Evolutionary conservation across 2,329 filamentous ascomycete species (phyloP).

Genomic region (Hypoxylon sp.): DNA sequence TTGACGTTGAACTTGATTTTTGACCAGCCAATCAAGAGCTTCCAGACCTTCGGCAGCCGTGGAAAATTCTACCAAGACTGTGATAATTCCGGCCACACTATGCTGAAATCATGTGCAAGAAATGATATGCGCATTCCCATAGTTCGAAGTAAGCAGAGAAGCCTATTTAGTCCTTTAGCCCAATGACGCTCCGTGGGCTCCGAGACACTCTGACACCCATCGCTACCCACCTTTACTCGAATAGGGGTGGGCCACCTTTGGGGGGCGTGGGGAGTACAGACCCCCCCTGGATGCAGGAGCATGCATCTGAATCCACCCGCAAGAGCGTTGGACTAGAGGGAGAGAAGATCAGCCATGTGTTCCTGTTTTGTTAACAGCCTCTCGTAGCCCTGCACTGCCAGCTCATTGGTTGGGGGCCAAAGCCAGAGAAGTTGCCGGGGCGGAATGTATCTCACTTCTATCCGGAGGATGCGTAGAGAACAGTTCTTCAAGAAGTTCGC

Average conservation of each 20-base stretch:
- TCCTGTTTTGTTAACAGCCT: conserved; percentile 53
- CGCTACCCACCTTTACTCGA: conserved; percentile 36
- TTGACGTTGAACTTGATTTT: conserved; percentile 38
- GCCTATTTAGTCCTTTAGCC: conserved; percentile 43
- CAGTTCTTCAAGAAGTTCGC: conserved; percentile 38
- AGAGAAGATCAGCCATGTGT: conserved; percentile 42
- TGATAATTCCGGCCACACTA: conserved; percentile 45
- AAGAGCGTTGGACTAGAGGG: conserved; percentile 38
- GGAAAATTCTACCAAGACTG: conserved; percentile 35
- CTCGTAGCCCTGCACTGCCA: conserved; percentile 41
- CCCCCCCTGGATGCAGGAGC: conserved; percentile 32
- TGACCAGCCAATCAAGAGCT: conserved; percentile 36
- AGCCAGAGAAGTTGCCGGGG: conserved; percentile 43
- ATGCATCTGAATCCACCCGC: conserved; percentile 41
- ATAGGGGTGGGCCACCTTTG: conserved; percentile 28
- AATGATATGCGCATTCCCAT: conserved; percentile 49
- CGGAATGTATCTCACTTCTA: conserved; percentile 48
- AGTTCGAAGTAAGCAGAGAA: conserved; percentile 45
- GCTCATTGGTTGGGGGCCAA: conserved; percentile 50
- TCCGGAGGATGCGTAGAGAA: conserved; percentile 41
- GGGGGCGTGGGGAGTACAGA: conserved; percentile 39
- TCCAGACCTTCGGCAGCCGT: conserved; percentile 21
- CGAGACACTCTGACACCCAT: conserved; percentile 37
- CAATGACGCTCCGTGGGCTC: conserved; percentile 44
- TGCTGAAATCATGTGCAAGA: conserved; percentile 51